Evolutionary conservation across 1,139 yeast species (phyloP).

Genomic region (Yamadazyma sp.): DNA sequence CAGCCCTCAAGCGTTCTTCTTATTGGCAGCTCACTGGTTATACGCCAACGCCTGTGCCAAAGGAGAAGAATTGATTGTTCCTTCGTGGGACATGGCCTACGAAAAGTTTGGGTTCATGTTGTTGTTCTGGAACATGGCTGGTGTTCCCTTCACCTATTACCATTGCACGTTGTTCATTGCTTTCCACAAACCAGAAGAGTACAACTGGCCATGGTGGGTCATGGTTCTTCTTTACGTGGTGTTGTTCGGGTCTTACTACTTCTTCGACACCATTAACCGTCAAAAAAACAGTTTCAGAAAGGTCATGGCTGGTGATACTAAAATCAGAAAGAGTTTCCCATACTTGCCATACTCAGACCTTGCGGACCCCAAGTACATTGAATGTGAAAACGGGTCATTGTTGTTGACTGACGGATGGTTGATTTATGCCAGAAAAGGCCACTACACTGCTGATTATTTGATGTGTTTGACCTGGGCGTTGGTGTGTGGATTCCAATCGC

Average conservation of each 20-base stretch:
- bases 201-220: conserved; percentile 69
- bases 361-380: conserved; percentile 79
- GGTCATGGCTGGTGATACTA: conserved; percentile 74
- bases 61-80: conserved; percentile 95
- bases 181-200: conserved; percentile 80
- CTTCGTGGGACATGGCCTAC: conserved; percentile 99
- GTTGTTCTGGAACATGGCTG: conserved; percentile 97
- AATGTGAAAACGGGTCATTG: conserved; percentile 79
- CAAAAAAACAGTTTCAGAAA: conserved; percentile 95
- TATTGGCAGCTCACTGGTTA: conserved; percentile 84
- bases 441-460: conserved; percentile 91
- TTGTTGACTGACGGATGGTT: conserved; percentile 94
- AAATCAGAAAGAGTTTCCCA: conserved; percentile 85
- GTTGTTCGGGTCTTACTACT: conserved; percentile 73
- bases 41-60: conserved; percentile 97
- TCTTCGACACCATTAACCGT: conserved; percentile 93
- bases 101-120: conserved; percentile 98
- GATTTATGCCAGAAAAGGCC: conserved; percentile 86
- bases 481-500: conserved; percentile 81
- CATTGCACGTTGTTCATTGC: conserved; percentile 84
- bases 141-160: conserved; percentile 97
- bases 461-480: conserved; percentile 92
- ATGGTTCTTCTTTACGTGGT: conserved; percentile 49
- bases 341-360: conserved; percentile 82
- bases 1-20: conserved; percentile 71